Evolutionary conservation across 1,284 basidiomycete species (phyloP), one percentile per base, ranked within the genome.

Genomic region (Moniliophthora roreri): DNA sequence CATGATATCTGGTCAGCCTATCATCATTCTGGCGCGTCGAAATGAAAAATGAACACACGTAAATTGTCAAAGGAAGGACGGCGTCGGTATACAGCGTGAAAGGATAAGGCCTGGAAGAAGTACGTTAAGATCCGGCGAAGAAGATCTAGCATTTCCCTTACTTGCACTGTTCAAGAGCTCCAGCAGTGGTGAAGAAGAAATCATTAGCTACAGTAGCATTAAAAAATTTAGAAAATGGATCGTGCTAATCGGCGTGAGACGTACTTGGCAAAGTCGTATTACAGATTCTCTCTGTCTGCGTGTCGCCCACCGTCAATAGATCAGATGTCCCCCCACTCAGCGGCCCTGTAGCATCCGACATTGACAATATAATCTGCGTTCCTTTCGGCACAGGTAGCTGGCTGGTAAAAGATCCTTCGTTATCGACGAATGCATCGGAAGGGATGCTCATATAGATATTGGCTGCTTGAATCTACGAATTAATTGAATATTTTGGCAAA

Each of bases 341-440:
- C 28, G 44, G 44, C 44, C 44, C 44, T 18, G 44, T 46, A 16
- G 44, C 44, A 26, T 46, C 44, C 16, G 44, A 46, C 44, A 46
- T 46, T 15, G 26, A 16, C 13, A 46, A 46, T 16, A 46, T 28
- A 3, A 32, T 46, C n/a, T 46, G 44, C 4, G 9, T 46, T 15
- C 44, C 24, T 46, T 18, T 26, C 13, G 44, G 24, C 11, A 46
- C 44, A 15, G 10, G 24, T 28, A 46, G 44, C 4, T 23, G 24
- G 9, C 16, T n/a, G 6, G 24, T 46, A 28, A 32, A 46, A 4
- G 44, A 15, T 32, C 44, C 44, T 32, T 46, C 28, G 16, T 46
- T 46, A 32, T 32, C 44, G 11, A 16, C 11, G 13, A 46, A 46
- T 9, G 13, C 16, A 6, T 23, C 24, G 28, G 24, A 23, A 18